These are phyloP conservation scores for Eragrostis curvula DNA, from an alignment of 176 grass and related monocot genomes.

Conservation along the genomic window DNA sequence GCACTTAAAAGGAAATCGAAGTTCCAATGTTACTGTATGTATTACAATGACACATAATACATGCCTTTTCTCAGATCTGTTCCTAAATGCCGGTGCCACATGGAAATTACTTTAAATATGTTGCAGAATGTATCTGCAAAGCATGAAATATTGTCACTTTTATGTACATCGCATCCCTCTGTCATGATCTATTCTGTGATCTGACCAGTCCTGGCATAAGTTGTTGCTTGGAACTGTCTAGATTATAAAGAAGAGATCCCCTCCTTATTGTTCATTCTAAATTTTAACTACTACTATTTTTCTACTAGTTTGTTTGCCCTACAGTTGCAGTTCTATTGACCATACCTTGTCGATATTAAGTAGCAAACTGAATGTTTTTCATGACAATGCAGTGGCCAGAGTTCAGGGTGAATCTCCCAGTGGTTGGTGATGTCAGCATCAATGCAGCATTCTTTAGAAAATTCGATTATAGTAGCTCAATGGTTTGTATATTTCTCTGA, in stretches of 20 bases:
- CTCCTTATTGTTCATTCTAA: background rate
- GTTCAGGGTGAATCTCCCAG: constrained; percentile 70
- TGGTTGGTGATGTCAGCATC: constrained; percentile 77
- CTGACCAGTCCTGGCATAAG: background rate
- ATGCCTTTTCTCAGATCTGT: constrained; percentile 5
- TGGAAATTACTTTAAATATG: background rate
- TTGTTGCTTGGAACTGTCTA: constrained; percentile 17
- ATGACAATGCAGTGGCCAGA: constrained; percentile 83
- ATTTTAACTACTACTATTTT: background rate
- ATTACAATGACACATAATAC: background rate
- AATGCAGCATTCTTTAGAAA: constrained; percentile 86
- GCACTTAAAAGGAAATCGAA: background rate
- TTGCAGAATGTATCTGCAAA: background rate
- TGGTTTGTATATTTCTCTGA: constrained; percentile 57
- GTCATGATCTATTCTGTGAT: background rate
- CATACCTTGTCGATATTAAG: constrained; percentile 11
- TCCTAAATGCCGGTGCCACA: background rate
- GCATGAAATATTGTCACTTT: constrained; percentile 18
- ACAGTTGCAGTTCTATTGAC: constrained; percentile 22
- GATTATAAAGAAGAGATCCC: background rate
- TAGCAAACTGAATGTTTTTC: constrained; percentile 30
- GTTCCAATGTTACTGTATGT: constrained; percentile 8
- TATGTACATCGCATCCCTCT: background rate
- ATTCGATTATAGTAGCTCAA: constrained; percentile 91
- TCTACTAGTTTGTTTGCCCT: constrained; percentile 9